Evolutionary conservation across 495 filamentous ascomycete genomes (phyloP), one percentile per base, ranked within the genome.

Genomic region (Penicillium mononematosum): DNA sequence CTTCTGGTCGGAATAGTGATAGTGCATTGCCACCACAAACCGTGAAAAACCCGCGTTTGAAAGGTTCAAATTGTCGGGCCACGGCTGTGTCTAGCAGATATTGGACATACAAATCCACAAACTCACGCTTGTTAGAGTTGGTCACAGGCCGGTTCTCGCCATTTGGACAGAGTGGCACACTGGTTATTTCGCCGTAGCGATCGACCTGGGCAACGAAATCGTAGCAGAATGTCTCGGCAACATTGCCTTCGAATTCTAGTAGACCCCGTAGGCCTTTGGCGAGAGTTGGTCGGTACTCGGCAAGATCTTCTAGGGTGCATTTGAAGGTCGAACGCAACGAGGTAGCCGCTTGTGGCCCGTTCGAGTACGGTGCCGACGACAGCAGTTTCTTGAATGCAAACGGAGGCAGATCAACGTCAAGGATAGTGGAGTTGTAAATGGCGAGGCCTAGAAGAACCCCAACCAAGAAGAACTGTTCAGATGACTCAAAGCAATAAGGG

Each of bases 401-500:
- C n/a, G 93, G 91, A 5, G 92, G 92, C 16, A 98, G 77, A 9
- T 90, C 88, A 45, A 98, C 82, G 65, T 98, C 92, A 6, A 98
- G 79, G 62, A 98, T 96, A 2, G 91, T 98, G 2, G 91, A 95
- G 71, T 98, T 96, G 77, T 98, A 96, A 62, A 98, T 96, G 19
- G 92, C 92, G 24, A 98, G 81, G 4, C 92, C 92, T 25, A 96
- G 82, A 31, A 96, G 74, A 38, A 91, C 90, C 24, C 92, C 92
- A 45, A 98, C 90, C 44, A 98, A 77, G 65, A 92, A 96, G 69
- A 89, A 98, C 60, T 96, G 92, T 65, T 96, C 91, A 8, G 93
- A 93, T 0, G 90, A 92, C 69, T 98, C 92, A 62, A 96, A 90
- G 42, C 89, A 90, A 64, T 87, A 82, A 2, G 92, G 89, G 66